A percentile compares a stretch with the other conserved stretches of the same genome.
Conservation (phyloP, 2,329 filamentous ascomycete species). For the Colletotrichum sp. region DNA sequence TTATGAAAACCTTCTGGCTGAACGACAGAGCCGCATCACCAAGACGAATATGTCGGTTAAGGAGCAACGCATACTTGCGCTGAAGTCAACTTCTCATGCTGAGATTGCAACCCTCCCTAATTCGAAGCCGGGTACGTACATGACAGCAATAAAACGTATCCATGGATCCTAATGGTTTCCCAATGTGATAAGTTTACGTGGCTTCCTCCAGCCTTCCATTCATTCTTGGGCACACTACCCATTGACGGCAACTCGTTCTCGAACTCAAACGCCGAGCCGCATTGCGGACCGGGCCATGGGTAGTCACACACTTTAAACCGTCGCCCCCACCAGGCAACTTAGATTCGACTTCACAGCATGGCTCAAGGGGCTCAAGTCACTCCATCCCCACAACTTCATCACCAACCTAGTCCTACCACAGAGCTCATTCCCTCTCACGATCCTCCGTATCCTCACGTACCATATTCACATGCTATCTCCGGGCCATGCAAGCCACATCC, state of each 20-base stretch:
- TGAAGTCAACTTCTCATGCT: neutral
- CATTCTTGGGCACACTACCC: neutral
- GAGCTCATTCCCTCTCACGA: fast-evolving
- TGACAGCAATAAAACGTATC: neutral
- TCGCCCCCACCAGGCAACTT: neutral
- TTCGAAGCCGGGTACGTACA: neutral
- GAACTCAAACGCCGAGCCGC: neutral
- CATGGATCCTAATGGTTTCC: fast-evolving
- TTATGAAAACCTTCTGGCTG: neutral
- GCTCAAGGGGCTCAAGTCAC: neutral
- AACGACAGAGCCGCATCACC: fast-evolving
- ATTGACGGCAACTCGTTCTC: neutral
- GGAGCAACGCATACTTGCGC: fast-evolving
- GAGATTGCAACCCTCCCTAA: neutral
- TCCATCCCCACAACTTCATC: neutral
- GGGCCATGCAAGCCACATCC: neutral
- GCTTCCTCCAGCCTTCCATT: neutral
- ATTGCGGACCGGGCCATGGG: neutral
- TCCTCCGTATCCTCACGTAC: fast-evolving
- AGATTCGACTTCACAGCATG: neutral
- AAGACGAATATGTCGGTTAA: neutral
- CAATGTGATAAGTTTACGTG: fast-evolving
- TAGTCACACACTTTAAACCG: neutral
- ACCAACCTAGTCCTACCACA: neutral
- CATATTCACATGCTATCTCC: neutral